A percentile compares a stretch with the other conserved stretches of the same genome.
Conservation (phyloP, 2,329 filamentous ascomycete species). For the Venturiaceae sp. region DNA sequence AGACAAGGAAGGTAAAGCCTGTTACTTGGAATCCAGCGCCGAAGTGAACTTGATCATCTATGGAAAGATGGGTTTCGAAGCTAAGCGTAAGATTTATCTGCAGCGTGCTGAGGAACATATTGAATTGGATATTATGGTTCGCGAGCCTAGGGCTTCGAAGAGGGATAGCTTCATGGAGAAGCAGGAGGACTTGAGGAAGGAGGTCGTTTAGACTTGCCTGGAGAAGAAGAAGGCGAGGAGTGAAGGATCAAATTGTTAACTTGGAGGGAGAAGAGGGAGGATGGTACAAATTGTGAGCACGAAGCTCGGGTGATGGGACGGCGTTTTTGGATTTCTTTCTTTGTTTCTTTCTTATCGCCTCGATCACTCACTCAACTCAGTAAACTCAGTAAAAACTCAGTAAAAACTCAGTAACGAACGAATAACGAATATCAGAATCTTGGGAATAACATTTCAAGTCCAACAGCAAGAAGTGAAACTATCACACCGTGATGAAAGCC, state of each 20-base stretch:
- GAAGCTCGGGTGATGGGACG: background rate
- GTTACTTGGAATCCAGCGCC: constrained; percentile 74
- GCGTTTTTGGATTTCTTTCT: background rate
- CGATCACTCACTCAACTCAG: background rate
- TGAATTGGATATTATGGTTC: constrained; percentile 70
- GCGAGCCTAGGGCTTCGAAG: constrained; percentile 44
- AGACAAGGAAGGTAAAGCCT: constrained; percentile 55
- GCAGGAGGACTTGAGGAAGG: background rate
- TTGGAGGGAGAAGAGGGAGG: background rate
- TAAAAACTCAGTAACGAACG: background rate
- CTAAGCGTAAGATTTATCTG: constrained; percentile 52
- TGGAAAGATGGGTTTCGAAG: constrained; percentile 62
- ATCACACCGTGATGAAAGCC: too few species aligned
- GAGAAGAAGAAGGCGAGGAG: background rate
- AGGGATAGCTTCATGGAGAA: constrained; percentile 6
- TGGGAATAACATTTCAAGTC: too few species aligned
- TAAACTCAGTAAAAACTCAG: background rate
- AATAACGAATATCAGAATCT: background rate
- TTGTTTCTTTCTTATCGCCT: background rate
- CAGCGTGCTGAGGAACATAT: constrained; percentile 49
- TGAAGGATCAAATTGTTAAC: background rate
- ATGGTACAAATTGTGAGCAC: background rate
- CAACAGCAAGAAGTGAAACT: too few species aligned
- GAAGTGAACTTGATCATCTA: constrained; percentile 62
- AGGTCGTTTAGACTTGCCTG: background rate